Conservation (phyloP, 2,329 filamentous ascomycete species). For the Beauveria scarabaeidicola region DNA sequence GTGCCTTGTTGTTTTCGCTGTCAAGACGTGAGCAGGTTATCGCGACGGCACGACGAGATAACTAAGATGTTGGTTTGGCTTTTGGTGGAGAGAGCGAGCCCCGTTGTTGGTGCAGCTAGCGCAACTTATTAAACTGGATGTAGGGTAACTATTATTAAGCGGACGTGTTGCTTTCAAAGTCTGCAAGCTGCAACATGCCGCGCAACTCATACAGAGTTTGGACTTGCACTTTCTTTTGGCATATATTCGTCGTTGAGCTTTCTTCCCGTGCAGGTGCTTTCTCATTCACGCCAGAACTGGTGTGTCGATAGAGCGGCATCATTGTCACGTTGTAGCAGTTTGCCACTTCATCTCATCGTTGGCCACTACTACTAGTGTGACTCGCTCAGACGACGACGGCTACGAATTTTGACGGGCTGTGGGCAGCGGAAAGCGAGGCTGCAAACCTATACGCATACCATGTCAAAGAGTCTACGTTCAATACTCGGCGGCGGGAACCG, state of each 20-base stretch:
- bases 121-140: neutral
- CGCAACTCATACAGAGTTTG: neutral
- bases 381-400: no score
- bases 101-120: neutral
- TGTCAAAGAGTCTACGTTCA: slow-evolving; percentile 27
- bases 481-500: slow-evolving; percentile 30
- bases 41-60: no score
- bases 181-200: neutral
- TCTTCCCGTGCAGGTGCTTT: no score
- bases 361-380: neutral
- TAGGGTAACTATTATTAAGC: neutral
- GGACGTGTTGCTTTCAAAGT: slow-evolving; percentile 5
- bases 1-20: no score
- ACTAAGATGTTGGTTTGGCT: no score
- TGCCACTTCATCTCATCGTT: neutral
- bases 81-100: no score
- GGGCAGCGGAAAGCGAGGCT: neutral
- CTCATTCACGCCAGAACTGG: neutral
- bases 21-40: no score
- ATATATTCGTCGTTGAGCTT: neutral
- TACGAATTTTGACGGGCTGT: no score
- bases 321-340: neutral
- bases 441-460: slow-evolving; percentile 13
- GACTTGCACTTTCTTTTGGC: neutral
- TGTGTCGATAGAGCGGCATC: neutral